Evolutionary conservation across 768 basidiomycete species (phyloP), one percentile per base, ranked within the genome.

Genomic region (Thelephora ganbajun): DNA sequence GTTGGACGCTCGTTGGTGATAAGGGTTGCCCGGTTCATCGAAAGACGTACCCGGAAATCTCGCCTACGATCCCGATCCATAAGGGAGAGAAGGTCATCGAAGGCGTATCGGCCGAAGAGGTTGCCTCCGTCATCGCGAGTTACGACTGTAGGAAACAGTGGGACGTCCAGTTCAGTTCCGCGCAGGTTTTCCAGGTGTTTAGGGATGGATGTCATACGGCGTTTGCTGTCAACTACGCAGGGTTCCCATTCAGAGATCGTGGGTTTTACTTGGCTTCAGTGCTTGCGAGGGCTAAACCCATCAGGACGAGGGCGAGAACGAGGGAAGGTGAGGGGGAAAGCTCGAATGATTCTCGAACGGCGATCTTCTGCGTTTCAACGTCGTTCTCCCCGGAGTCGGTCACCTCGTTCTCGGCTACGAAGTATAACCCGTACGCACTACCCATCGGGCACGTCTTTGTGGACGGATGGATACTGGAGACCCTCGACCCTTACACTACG

Each of bases 381-480:
- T 97, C 93, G 5, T 85, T 82, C 61, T 77, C 76, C 43, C 76
- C 84, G 0, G 78, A 82, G 19, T 77, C 77, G 23, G 69, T 64
- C 5, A 59, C 69, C 12, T 57, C 65, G 1, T 88, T 86, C 57
- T 69, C 74, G 18, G 39, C 72, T 1, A 58, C 63, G 6, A 90
- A 87, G 59, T 83, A 86, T 61, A 97, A 98, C 61, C 69, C 88
- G 0, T 75, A 77, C 46, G 57, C 49, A 1, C 71, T 89, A 7
- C 87, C 89, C 0, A 69, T 87, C 13, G 94, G 91, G 2, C 77
- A 84, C 12, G 69, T 90, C 33, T 80, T 86, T 53, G 66, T 99
- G 5, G 92, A 97, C 57, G 94, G 86, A 2, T 99, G 96, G 96
- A 79, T 94, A 30, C 64, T 96, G 56, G 92, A 99, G 67, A 97